These are phyloP conservation scores for Cardamine occulta DNA, from an alignment of 345 rosid species.

Conservation along the genomic window DNA sequence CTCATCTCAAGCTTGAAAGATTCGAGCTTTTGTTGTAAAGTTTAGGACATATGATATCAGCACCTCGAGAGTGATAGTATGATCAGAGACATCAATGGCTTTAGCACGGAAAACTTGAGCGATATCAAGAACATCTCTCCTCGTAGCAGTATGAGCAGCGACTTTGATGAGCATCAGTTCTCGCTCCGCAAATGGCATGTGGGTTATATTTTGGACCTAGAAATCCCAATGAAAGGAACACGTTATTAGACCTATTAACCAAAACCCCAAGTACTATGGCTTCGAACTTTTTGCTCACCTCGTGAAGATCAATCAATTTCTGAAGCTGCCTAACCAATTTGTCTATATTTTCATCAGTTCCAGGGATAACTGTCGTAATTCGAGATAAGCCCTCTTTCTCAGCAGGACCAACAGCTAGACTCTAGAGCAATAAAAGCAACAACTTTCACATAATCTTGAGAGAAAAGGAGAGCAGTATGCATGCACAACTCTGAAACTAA, in stretches of 20 bases:
- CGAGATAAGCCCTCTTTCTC: conserved; percentile 74
- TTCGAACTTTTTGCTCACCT: conserved; percentile 49
- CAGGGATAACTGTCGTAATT: conserved; percentile 78
- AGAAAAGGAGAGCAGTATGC: conserved; percentile 5
- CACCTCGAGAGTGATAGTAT: conserved; percentile 78
- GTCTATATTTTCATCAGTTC: conserved; percentile 68
- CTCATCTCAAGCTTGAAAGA: conserved; percentile 7
- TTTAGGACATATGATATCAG: conserved; percentile 23
- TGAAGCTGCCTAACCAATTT: conserved; percentile 72
- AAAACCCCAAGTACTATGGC: not conserved
- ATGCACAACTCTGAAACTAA: conserved; percentile 6
- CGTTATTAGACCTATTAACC: conserved; percentile 5
- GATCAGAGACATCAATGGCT: conserved; percentile 73
- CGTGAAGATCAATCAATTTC: conserved; percentile 68
- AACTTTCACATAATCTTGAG: conserved; percentile 19
- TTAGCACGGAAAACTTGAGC: conserved; percentile 70
- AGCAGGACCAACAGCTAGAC: conserved; percentile 73
- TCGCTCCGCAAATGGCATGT: conserved; percentile 72
- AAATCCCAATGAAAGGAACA: conserved; percentile 23
- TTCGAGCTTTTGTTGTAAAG: not conserved
- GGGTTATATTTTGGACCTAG: conserved; percentile 63
- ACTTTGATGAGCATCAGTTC: conserved; percentile 73
- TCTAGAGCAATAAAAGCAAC: conserved; percentile 45
- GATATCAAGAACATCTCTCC: conserved; percentile 73
- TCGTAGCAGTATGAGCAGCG: conserved; percentile 64